phyloP scores from a whole-genome alignment of 1,139 yeast species.

The Hyphopichia khmerensis region DNA sequence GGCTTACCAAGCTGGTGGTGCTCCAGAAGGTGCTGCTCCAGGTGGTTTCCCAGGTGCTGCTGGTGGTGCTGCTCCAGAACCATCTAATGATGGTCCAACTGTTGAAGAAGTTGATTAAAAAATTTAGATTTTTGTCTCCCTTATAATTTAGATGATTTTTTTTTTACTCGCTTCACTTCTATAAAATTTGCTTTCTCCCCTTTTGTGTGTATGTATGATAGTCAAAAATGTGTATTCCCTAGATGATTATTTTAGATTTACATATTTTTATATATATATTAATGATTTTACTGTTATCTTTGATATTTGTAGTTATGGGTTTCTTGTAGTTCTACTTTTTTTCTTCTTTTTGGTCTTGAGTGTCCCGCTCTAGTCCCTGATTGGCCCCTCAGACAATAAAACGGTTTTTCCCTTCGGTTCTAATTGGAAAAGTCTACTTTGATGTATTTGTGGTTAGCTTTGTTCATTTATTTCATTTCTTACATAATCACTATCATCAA shows the following conservation, averaged over 20 bases:
- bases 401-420: background rate
- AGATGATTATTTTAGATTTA: background rate
- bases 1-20: conserved; percentile 69
- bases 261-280: background rate
- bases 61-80: conserved; percentile 70
- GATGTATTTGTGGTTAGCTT: no score
- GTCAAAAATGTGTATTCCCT: background rate
- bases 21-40: conserved; percentile 45
- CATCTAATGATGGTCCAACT: conserved; percentile 82
- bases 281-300: background rate
- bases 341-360: no score
- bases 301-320: no score
- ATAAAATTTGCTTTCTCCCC: background rate
- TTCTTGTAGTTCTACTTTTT: no score
- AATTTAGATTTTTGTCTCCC: no score
- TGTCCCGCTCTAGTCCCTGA: no score
- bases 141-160: conserved; percentile 7
- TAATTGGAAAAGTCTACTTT: no score
- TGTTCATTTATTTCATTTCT: no score
- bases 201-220: conserved; percentile 1
- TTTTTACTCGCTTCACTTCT: background rate
- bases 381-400: background rate
- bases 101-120: conserved; percentile 89
- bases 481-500: no score
- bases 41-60: conserved; percentile 61